Evolutionary conservation across 192 early-diverging fungal species (phyloP).

Genomic region (Dissophora globulifera): DNA sequence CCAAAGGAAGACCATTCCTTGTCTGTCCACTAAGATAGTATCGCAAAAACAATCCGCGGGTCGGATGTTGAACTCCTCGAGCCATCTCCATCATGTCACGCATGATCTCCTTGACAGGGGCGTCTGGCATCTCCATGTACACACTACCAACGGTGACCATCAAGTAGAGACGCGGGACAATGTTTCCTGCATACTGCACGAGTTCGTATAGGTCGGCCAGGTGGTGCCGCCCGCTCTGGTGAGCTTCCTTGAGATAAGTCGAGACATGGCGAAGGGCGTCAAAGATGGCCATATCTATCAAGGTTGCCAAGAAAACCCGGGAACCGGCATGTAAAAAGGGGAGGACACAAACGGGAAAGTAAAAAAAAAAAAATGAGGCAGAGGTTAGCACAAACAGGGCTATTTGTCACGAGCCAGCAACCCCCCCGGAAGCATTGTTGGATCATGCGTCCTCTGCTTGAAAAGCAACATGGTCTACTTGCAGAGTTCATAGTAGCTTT

Average conservation of each 20-base stretch:
- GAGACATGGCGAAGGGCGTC: constrained; percentile 96
- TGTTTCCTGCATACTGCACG: constrained; percentile 98
- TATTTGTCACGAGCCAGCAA: too few species aligned
- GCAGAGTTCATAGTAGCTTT: constrained; percentile 99
- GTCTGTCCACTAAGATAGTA: constrained; percentile 97
- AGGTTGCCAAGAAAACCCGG: constrained; percentile 2
- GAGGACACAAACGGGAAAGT: too few species aligned
- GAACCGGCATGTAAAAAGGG: too few species aligned
- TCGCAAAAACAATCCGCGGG: constrained; percentile 95
- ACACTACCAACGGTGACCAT: constrained; percentile 99
- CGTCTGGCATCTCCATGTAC: constrained; percentile 93
- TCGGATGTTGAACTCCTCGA: constrained; percentile 98
- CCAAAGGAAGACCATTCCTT: constrained; percentile 92
- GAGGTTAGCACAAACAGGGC: too few species aligned
- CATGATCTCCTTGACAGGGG: constrained; percentile 97
- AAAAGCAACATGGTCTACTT: constrained; percentile 55
- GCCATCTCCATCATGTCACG: constrained; percentile 99
- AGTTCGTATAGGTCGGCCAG: constrained; percentile 96
- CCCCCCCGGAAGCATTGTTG: too few species aligned
- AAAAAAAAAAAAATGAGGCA: too few species aligned
- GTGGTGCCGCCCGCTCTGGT: constrained; percentile 82
- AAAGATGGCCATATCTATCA: constrained; percentile 94
- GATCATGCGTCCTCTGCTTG: too few species aligned
- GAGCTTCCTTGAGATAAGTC: constrained; percentile 91
- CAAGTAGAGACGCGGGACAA: constrained; percentile 97